A percentile compares a stretch with the other conserved stretches of the same genome.
Conservation (phyloP, 1,139 yeast species). For the Saccharomyces pastorianus region DNA sequence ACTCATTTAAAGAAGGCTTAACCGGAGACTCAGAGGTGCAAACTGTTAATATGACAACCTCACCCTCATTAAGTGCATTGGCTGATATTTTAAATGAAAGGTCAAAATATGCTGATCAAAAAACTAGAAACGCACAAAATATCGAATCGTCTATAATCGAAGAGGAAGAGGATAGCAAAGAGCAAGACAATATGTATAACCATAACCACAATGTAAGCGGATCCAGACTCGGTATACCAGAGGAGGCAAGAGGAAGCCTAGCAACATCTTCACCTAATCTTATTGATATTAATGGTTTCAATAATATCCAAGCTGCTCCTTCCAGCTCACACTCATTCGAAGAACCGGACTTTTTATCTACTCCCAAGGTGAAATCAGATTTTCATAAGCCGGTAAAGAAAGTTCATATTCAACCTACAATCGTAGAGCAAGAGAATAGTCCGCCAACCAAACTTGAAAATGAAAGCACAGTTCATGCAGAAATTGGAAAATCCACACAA, state of each 20-base stretch:
- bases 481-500: background rate
- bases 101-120: slow-evolving; percentile 25
- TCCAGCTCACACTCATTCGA: slow-evolving; percentile 7
- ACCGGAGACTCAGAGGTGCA: slow-evolving; percentile 12
- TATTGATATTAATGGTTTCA: slow-evolving; percentile 30
- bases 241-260: background rate
- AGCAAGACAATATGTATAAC: slow-evolving; percentile 16
- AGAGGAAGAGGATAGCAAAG: slow-evolving; percentile 30
- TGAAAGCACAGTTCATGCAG: background rate
- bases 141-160: slow-evolving; percentile 17
- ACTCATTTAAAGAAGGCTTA: background rate
- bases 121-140: slow-evolving; percentile 15
- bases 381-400: background rate
- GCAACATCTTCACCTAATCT: slow-evolving; percentile 27
- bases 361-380: slow-evolving; percentile 13
- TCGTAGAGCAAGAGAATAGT: background rate
- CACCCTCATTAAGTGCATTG: slow-evolving; percentile 37
- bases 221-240: background rate
- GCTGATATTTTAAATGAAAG: slow-evolving; percentile 35
- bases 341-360: slow-evolving; percentile 28
- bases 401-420: background rate
- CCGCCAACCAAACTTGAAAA: background rate
- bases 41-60: slow-evolving; percentile 37
- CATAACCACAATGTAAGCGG: background rate
- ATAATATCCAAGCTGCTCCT: slow-evolving; percentile 8